Conservation (phyloP, 78 protist species). For the Dictyostelium purpureum region DNA sequence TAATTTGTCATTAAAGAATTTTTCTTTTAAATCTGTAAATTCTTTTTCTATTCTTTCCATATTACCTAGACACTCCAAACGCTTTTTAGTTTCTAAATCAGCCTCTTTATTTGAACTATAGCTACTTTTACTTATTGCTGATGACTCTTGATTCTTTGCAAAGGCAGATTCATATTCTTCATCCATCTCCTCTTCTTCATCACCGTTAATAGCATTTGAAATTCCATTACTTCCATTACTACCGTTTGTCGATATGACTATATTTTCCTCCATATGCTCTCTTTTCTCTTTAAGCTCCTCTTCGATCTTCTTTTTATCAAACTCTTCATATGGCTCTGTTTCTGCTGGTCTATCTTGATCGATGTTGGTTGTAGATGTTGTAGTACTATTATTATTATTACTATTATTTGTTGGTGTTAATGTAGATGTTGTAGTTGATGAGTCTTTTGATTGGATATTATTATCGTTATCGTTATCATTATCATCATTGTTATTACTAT, state of each 20-base stretch:
- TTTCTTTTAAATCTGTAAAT: constrained; percentile 77
- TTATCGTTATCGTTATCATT: not conserved
- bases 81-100: constrained; percentile 37
- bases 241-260: not conserved
- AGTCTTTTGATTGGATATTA: too few species aligned
- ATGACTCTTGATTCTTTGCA: not conserved
- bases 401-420: too few species aligned
- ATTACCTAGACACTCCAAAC: constrained; percentile 59
- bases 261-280: not conserved
- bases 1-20: constrained; percentile 71
- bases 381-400: not conserved
- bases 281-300: not conserved
- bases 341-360: not conserved
- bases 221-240: not conserved
- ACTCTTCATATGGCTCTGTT: not conserved
- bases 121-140: constrained; percentile 39
- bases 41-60: constrained; percentile 71
- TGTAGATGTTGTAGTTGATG: not conserved
- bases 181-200: constrained; percentile 9
- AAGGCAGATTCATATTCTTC: constrained; percentile 33
- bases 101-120: constrained; percentile 58
- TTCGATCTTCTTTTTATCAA: constrained; percentile 1
- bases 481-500: not conserved
- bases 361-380: not conserved
- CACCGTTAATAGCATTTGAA: not conserved